Conservation (phyloP, 1,284 basidiomycete genomes). For the Coniferiporia sulphurascens region DNA sequence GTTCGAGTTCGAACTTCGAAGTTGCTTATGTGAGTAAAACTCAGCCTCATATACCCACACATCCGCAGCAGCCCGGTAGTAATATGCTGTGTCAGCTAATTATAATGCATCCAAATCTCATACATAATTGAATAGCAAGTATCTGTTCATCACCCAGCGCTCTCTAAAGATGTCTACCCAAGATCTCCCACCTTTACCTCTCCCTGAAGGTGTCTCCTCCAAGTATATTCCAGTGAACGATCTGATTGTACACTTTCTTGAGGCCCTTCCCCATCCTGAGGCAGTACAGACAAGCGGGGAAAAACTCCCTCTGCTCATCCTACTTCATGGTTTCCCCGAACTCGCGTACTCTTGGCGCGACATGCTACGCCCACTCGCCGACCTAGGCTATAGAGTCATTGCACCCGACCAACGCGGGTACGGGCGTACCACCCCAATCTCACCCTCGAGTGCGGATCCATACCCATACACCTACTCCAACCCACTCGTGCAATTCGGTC, state of each 20-base stretch:
- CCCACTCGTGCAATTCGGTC: constrained; percentile 44
- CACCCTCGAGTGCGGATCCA: constrained; percentile 4
- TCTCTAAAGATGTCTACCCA: background rate
- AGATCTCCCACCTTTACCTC: constrained; percentile 3
- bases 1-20: too few species aligned
- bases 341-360: constrained; percentile 61
- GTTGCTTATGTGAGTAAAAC: too few species aligned
- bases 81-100: too few species aligned
- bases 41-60: too few species aligned
- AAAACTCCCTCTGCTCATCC: constrained; percentile 42
- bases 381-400: constrained; percentile 33
- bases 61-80: too few species aligned
- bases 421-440: constrained; percentile 28
- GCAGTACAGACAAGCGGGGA: background rate
- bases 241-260: constrained; percentile 15
- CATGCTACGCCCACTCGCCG: constrained; percentile 44
- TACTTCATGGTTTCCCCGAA: constrained; percentile 64
- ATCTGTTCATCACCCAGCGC: too few species aligned
- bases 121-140: too few species aligned
- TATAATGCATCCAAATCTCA: too few species aligned
- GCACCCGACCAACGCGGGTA: constrained; percentile 33
- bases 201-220: constrained; percentile 10
- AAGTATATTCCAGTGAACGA: constrained; percentile 10
- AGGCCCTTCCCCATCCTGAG: constrained; percentile 3
- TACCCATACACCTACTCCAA: constrained; percentile 39